These are phyloP conservation scores for Kodamaea arcana DNA, from an alignment of 1,139 yeast genomes.

Conservation along the genomic window DNA sequence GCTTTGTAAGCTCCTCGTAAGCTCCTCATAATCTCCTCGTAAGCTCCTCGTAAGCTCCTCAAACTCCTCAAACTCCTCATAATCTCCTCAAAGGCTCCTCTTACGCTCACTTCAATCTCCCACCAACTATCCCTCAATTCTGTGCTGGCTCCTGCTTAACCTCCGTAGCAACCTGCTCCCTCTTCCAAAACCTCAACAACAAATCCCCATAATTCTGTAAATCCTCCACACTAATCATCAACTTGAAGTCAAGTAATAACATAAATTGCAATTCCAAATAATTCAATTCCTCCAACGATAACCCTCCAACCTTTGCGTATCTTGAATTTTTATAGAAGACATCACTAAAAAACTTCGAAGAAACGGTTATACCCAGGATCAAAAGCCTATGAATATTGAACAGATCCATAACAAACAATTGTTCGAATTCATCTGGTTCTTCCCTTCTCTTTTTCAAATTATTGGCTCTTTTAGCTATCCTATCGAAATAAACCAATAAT, in stretches of 20 bases:
- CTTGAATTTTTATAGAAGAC: slow-evolving; percentile 93
- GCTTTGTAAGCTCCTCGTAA: too few relatives aligned
- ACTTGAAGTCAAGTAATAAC: slow-evolving; percentile 75
- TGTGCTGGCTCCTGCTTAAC: too few relatives aligned
- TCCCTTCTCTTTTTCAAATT: slow-evolving; percentile 31
- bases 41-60: too few relatives aligned
- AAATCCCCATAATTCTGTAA: slow-evolving; percentile 87
- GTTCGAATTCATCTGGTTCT: slow-evolving; percentile 30
- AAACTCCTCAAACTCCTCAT: too few relatives aligned
- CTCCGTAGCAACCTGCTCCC: slow-evolving; percentile 50
- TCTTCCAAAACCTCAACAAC: slow-evolving; percentile 76
- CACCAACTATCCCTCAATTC: not conserved
- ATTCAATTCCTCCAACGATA: slow-evolving; percentile 89
- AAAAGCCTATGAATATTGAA: slow-evolving; percentile 91
- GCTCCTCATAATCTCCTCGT: too few relatives aligned
- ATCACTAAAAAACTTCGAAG: slow-evolving; percentile 92
- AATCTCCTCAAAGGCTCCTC: too few relatives aligned
- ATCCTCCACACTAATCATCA: slow-evolving; percentile 87
- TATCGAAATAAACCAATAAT: slow-evolving; percentile 85
- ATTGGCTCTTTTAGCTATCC: slow-evolving; percentile 87
- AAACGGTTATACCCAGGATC: slow-evolving; percentile 95
- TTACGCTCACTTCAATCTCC: too few relatives aligned
- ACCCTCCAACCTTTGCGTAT: slow-evolving; percentile 96
- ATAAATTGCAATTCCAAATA: slow-evolving; percentile 88
- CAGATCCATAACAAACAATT: slow-evolving; percentile 90